Conservation (phyloP, 306 rosid genomes). For the Carpinus viminea region DNA sequence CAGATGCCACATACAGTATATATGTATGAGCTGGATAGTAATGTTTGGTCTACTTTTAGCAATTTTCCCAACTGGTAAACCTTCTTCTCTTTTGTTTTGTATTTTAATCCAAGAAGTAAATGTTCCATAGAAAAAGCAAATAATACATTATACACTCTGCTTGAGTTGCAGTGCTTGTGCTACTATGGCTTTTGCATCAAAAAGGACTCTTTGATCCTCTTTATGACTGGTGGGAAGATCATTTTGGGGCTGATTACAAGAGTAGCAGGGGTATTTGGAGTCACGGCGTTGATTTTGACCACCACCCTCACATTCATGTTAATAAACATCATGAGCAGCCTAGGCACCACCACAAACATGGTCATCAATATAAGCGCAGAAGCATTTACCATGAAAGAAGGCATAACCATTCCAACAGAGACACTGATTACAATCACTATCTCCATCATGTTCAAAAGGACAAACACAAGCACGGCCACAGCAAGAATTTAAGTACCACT, state of each 20-base stretch:
- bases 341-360: slow-evolving; percentile 45
- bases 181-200: slow-evolving; percentile 78
- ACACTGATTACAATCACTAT: slow-evolving; percentile 39
- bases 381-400: slow-evolving; percentile 38
- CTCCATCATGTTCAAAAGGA: slow-evolving; percentile 56
- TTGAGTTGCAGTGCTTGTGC: slow-evolving; percentile 61
- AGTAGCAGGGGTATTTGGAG: slow-evolving; percentile 29
- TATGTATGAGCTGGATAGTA: slow-evolving; percentile 86
- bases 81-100: slow-evolving; percentile 5
- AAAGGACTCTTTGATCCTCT: slow-evolving; percentile 91
- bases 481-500: slow-evolving; percentile 29
- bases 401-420: slow-evolving; percentile 51
- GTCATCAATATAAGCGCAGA: slow-evolving; percentile 44
- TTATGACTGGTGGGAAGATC: slow-evolving; percentile 88
- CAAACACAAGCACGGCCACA: slow-evolving; percentile 53
- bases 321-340: slow-evolving; percentile 42
- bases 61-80: slow-evolving; percentile 71
- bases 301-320: slow-evolving; percentile 30
- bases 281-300: slow-evolving; percentile 31
- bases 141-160: slow-evolving; percentile 9
- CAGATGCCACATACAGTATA: slow-evolving; percentile 82
- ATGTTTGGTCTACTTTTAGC: slow-evolving; percentile 77
- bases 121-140: neutral
- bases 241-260: slow-evolving; percentile 37
- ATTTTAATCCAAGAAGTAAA: neutral